Base-by-base conservation (phyloP, 345 rosid species). In the Isatis tinctoria region DNA sequence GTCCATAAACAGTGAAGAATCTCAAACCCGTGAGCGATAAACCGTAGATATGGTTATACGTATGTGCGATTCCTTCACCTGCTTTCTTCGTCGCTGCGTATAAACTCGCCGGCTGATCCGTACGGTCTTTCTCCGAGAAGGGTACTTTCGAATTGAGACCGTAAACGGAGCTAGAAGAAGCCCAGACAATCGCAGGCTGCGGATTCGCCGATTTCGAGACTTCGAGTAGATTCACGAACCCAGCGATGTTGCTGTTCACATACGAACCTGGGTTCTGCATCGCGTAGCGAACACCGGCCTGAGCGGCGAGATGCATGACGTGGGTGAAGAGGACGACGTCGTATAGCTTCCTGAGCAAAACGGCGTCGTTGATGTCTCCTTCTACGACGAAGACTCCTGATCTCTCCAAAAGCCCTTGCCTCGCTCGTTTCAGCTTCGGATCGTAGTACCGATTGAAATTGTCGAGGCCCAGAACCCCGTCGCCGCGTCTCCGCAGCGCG, bases 21-120 rank as follows among this genome's bases (percentile, higher is more conserved):
- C 88, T 72, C 60, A 85, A 75, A 20, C 87, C 90, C 17, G 90
- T 85, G 6, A 89, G 79, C 0, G 90, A 89, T 47, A 89, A 78
- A 18, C 90, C 92, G n/a, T 89, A 84, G 45, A 84, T 87, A 70
- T 89, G 90, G 78, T 84, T 89, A 65, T 89, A 89, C 44, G 82
- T 78, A 63, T 87, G 90, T 0, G 92, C 88, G 33, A 87, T 87
- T 33, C 77, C 90, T 81, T 89, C 92, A 62, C 88, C 88, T 2
- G 90, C 92, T 70, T 85, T 87, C 85, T 87, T 87, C 8, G 92
- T 85, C 3, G 90, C 92, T 3, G 90, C 92, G 30, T 87, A 86
- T 49, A 87, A 64, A 49, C 90, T 87, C 27, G 90, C 90, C 1
- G 90, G 92, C 3, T 75, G 87, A 52, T 86, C 88, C 0, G 88